Evolutionary conservation across 1,139 yeast genomes (phyloP).

Genomic region (Taiozyma sp.): DNA sequence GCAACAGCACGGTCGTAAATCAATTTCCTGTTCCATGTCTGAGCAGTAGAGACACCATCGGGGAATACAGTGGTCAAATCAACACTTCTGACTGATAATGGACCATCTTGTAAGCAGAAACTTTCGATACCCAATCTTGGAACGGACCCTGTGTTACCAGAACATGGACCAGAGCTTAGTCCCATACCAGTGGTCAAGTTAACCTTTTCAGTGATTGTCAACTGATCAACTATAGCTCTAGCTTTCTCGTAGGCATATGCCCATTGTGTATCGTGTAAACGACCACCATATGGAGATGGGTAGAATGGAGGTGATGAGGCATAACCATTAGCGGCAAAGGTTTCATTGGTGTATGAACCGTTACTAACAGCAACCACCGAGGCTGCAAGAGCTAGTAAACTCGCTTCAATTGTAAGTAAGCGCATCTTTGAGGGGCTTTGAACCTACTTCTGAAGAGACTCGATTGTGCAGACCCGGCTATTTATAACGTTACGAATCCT

Average conservation of each 20-base stretch:
- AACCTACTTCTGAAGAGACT: no score
- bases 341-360: neutral
- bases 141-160: constrained; percentile 56
- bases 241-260: constrained; percentile 50
- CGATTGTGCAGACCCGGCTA: neutral
- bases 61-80: constrained; percentile 54
- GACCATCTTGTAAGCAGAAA: constrained; percentile 58
- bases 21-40: constrained; percentile 50
- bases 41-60: constrained; percentile 49
- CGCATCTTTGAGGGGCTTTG: neutral
- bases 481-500: no score
- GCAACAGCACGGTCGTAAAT: constrained; percentile 43
- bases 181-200: constrained; percentile 60
- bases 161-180: constrained; percentile 51
- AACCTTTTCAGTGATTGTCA: constrained; percentile 53
- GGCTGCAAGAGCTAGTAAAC: neutral
- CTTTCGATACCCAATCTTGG: constrained; percentile 50
- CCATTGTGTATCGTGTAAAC: constrained; percentile 35
- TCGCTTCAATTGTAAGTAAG: neutral
- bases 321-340: neutral
- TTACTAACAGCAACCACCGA: neutral
- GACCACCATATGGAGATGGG: constrained; percentile 15
- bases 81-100: constrained; percentile 52
- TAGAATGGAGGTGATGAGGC: constrained; percentile 7
- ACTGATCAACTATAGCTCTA: constrained; percentile 41